A percentile compares a stretch with the other conserved stretches of the same genome.
Evolutionary conservation across 202 grass and related monocot species (phyloP).

Genomic region (Alloteropsis angusta): DNA sequence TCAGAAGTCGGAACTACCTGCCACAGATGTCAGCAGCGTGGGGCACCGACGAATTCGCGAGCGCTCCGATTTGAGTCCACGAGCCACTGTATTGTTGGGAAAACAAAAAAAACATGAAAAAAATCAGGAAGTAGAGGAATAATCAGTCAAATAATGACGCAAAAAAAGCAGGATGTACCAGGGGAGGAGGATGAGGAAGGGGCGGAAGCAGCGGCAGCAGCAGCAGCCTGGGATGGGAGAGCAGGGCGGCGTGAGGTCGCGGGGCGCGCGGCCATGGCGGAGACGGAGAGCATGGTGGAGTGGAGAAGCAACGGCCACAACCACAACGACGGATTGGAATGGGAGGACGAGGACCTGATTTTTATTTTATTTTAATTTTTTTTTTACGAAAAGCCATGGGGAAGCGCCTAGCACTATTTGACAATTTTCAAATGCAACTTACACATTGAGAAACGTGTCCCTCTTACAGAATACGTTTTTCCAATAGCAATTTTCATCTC

Average conservation of each 20-base stretch:
- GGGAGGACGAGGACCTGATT: not conserved
- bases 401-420: too few species aligned
- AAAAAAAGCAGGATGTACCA: not conserved
- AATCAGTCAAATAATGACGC: not conserved
- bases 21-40: constrained; percentile 24
- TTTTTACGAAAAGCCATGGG: too few species aligned
- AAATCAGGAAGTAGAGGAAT: not conserved
- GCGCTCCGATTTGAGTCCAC: not conserved
- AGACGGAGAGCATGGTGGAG: not conserved
- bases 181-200: not conserved
- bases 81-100: not conserved
- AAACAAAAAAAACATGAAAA: not conserved
- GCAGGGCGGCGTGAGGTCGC: not conserved
- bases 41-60: not conserved
- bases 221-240: not conserved
- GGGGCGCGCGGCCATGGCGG: constrained; percentile 25
- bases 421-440: too few species aligned
- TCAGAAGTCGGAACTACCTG: constrained; percentile 36
- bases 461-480: too few species aligned
- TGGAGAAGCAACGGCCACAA: not conserved
- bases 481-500: too few species aligned
- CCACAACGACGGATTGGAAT: not conserved
- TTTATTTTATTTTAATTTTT: too few species aligned
- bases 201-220: not conserved
- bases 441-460: too few species aligned